Evolutionary conservation across 768 basidiomycete species (phyloP).

Genomic region (Pisolithus marmoratus): DNA sequence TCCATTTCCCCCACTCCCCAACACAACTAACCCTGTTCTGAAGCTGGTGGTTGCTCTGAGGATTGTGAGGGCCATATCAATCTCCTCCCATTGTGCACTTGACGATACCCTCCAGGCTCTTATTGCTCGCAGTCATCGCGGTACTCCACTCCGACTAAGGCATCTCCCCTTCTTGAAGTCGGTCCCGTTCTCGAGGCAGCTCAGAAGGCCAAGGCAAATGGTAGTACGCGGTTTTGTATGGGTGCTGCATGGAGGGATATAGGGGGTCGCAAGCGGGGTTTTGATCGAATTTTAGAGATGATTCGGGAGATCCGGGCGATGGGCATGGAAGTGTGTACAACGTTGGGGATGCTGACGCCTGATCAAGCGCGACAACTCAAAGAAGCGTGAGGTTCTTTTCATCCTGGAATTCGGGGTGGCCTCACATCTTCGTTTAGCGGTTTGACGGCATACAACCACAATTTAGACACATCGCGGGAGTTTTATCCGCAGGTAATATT

Average conservation of each 20-base stretch:
- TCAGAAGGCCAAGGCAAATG: constrained; percentile 90
- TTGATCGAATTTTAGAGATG: constrained; percentile 90
- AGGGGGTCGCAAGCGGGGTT: constrained; percentile 86
- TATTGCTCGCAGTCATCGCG: constrained; percentile 98
- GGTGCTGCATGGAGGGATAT: constrained; percentile 98
- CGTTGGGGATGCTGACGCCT: constrained; percentile 92
- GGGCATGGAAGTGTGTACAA: constrained; percentile 99
- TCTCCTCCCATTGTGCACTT: neutral
- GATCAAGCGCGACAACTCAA: constrained; percentile 91
- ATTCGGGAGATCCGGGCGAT: constrained; percentile 85
- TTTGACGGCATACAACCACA: constrained; percentile 97
- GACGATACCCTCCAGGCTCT: constrained; percentile 51
- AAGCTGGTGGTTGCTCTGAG: constrained; percentile 93
- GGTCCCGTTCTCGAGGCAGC: constrained; percentile 93
- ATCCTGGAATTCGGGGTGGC: neutral
- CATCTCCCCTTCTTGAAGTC: constrained; percentile 79
- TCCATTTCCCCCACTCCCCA: constrained; percentile 19
- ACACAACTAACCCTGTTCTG: constrained; percentile 4
- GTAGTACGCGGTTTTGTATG: constrained; percentile 98
- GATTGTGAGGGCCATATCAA: constrained; percentile 61
- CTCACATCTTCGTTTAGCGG: constrained; percentile 45
- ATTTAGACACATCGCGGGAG: constrained; percentile 96
- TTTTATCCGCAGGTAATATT: constrained; percentile 82
- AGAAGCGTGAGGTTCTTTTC: constrained; percentile 64
- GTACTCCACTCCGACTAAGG: constrained; percentile 84